Conservation (phyloP, 192 early-diverging fungal species). For the Linnemannia exigua region DNA sequence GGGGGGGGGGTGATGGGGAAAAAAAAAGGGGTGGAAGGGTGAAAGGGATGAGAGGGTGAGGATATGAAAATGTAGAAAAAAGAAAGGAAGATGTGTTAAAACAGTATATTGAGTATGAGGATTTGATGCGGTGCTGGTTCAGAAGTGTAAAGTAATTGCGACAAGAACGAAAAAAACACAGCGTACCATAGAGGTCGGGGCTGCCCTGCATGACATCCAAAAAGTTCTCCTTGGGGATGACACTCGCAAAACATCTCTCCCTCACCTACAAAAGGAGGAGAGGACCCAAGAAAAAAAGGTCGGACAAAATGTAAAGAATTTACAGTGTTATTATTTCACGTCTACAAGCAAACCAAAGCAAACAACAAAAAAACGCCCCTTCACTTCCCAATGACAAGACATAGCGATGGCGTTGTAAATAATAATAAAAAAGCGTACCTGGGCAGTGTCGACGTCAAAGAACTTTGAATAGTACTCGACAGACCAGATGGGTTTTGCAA, state of each 20-base stretch:
- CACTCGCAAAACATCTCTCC: constrained; percentile 75
- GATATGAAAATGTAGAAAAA: neutral
- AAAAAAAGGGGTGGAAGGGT: no score
- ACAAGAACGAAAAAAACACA: no score
- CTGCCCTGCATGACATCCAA: constrained; percentile 84
- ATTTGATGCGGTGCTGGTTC: neutral
- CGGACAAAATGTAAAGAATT: no score
- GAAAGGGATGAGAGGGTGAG: no score
- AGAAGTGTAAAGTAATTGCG: neutral
- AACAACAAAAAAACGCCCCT: constrained; percentile 5
- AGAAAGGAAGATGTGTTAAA: no score
- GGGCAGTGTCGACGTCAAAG: constrained; percentile 93
- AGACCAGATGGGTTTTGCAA: constrained; percentile 83
- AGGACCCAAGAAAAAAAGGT: no score
- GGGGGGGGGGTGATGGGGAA: no score
- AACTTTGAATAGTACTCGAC: constrained; percentile 94
- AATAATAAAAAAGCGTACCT: constrained; percentile 59
- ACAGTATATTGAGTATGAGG: neutral
- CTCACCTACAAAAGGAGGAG: constrained; percentile 73
- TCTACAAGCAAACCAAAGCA: neutral
- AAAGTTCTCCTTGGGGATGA: constrained; percentile 84
- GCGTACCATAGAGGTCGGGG: constrained; percentile 97
- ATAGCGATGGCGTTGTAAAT: neutral
- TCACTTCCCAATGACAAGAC: no score
- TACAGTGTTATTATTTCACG: neutral